Conservation (phyloP, 1,284 basidiomycete species). For the Ganoderma resinaceum region DNA sequence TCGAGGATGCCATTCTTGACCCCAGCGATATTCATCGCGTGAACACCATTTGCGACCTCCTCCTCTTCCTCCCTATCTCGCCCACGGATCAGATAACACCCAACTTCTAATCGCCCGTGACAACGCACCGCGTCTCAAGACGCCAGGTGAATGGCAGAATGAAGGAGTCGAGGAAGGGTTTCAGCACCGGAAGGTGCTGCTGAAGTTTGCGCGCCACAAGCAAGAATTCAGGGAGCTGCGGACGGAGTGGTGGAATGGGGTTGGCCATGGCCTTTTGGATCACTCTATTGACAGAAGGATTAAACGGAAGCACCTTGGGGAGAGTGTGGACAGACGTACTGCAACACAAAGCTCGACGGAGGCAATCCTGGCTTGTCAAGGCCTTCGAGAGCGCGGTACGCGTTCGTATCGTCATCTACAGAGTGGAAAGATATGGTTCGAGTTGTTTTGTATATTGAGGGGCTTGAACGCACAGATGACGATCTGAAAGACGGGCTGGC, state of each 20-base stretch:
- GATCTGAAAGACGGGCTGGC: conserved; percentile 33
- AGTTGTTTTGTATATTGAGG: not conserved
- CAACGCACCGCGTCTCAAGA: conserved; percentile 40
- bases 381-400: conserved; percentile 19
- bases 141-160: conserved; percentile 45
- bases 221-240: conserved; percentile 41
- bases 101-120: not conserved
- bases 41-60: conserved; percentile 40
- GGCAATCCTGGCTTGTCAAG: conserved; percentile 36
- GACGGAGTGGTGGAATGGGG: conserved; percentile 42
- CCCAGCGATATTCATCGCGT: conserved; percentile 37
- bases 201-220: conserved; percentile 43
- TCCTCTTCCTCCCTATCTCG: conserved; percentile 39
- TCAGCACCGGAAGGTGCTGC: conserved; percentile 38
- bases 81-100: not conserved
- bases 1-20: conserved; percentile 32
- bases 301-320: not conserved
- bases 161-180: conserved; percentile 47
- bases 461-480: conserved; percentile 39
- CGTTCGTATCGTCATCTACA: conserved; percentile 36
- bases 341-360: conserved; percentile 38
- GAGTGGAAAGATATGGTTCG: not conserved
- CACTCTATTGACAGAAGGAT: conserved; percentile 27
- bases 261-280: conserved; percentile 43
- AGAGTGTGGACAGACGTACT: conserved; percentile 28